Evolutionary conservation across 129 eudicot species (phyloP).

Genomic region (Apium graveolens): DNA sequence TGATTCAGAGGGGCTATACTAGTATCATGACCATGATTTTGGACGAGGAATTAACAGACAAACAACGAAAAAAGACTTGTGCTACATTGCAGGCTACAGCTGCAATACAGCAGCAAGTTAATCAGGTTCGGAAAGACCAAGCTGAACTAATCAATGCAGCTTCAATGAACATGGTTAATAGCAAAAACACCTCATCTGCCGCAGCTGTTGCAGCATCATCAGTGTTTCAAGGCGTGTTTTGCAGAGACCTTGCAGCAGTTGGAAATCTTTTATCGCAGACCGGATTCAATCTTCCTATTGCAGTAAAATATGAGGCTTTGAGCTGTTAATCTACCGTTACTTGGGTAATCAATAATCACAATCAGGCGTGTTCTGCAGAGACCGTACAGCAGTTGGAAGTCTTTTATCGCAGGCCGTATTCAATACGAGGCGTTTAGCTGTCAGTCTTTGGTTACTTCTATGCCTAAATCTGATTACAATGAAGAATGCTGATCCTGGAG

Average conservation of each 20-base stretch:
- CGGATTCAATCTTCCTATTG: conserved; percentile 59
- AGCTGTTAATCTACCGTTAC: conserved; percentile 39
- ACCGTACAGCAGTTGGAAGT: too few relatives aligned
- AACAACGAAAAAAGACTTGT: conserved; percentile 53
- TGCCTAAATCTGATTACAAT: neutral
- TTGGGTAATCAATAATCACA: neutral
- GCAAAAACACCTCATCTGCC: conserved; percentile 26
- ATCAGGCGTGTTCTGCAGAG: too few relatives aligned
- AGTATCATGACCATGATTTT: conserved; percentile 43
- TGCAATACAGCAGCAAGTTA: conserved; percentile 34
- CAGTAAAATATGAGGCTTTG: conserved; percentile 73
- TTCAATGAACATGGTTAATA: conserved; percentile 8
- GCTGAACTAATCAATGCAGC: conserved; percentile 2
- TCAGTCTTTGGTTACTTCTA: too few relatives aligned
- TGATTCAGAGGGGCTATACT: conserved; percentile 71
- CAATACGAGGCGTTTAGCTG: too few relatives aligned
- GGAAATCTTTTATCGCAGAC: conserved; percentile 73
- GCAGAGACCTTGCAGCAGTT: conserved; percentile 81
- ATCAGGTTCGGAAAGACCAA: conserved; percentile 1
- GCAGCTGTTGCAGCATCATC: conserved; percentile 17
- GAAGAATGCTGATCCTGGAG: neutral
- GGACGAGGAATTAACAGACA: conserved; percentile 65
- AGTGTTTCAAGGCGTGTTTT: conserved; percentile 83
- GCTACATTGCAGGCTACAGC: conserved; percentile 37
- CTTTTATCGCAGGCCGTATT: too few relatives aligned